Percentiles rank a stretch among this genome's conserved stretches.
These are phyloP conservation scores for Sporobolomyces phaffii DNA, from an alignment of 768 basidiomycete species.

Conservation along the genomic window DNA sequence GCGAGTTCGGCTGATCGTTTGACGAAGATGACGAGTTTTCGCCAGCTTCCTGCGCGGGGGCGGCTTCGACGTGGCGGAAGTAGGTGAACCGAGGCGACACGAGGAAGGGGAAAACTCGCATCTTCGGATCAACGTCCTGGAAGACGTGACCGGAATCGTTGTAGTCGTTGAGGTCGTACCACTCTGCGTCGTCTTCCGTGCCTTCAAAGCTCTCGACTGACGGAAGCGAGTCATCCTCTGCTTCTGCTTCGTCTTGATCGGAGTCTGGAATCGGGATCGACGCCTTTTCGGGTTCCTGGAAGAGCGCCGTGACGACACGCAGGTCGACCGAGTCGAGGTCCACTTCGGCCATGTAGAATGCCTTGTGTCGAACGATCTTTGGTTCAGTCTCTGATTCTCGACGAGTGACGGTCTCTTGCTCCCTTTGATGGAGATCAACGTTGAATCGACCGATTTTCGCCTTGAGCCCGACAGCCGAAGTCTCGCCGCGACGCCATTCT, in stretches of 20 bases:
- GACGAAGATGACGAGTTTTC: background rate
- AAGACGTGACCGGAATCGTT: conserved; percentile 68
- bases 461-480: conserved; percentile 78
- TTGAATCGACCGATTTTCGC: conserved; percentile 71
- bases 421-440: conserved; percentile 86
- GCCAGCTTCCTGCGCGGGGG: conserved; percentile 20
- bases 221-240: background rate
- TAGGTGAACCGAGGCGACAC: conserved; percentile 76
- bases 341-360: conserved; percentile 82
- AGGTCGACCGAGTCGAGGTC: conserved; percentile 69
- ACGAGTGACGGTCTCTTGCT: conserved; percentile 64
- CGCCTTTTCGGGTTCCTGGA: conserved; percentile 65
- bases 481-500: conserved; percentile 72
- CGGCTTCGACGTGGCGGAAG: conserved; percentile 48
- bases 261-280: conserved; percentile 50
- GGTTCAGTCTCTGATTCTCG: conserved; percentile 58
- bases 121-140: conserved; percentile 52
- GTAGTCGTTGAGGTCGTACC: conserved; percentile 78
- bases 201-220: conserved; percentile 8
- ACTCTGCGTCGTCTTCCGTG: conserved; percentile 46
- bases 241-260: conserved; percentile 42
- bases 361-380: conserved; percentile 63
- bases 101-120: conserved; percentile 67
- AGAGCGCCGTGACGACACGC: conserved; percentile 69
- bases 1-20: conserved; percentile 2